phyloP scores from a whole-genome alignment of 2,329 filamentous ascomycete species.

The Calonectria hongkongensis region DNA sequence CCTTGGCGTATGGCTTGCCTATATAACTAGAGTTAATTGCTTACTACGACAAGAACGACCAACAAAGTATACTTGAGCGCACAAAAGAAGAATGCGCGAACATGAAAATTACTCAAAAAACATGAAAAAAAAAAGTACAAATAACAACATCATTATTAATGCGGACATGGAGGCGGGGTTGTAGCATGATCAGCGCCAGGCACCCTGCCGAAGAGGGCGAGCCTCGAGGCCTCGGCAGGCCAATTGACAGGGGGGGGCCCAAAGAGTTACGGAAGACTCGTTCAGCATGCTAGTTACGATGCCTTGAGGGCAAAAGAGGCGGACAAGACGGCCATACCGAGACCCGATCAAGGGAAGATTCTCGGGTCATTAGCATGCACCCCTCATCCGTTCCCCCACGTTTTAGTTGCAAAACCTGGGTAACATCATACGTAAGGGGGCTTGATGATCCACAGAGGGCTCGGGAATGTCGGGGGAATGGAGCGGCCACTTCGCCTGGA shows the following conservation, averaged over 20 bases:
- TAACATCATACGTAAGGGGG: conserved; percentile 31
- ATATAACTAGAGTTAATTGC: neutral
- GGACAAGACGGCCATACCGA: conserved; percentile 1
- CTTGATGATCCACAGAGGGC: conserved; percentile 31
- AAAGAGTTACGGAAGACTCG: neutral
- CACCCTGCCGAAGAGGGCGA: conserved; percentile 3
- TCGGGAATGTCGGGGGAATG: conserved; percentile 37
- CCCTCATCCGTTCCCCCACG: conserved; percentile 41
- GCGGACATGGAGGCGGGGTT: conserved; percentile 15
- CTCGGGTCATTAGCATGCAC: conserved; percentile 38
- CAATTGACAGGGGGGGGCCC: neutral
- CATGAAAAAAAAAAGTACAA: neutral
- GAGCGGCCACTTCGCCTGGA: neutral
- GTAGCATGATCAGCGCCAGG: conserved; percentile 2
- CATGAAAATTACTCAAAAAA: conserved; percentile 6
- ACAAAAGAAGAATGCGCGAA: neutral
- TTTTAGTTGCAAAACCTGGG: conserved; percentile 36
- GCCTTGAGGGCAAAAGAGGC: neutral
- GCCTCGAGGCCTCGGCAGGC: neutral
- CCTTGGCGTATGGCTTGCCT: neutral
- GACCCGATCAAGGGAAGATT: neutral
- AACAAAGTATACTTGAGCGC: neutral
- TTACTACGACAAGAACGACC: too few species aligned
- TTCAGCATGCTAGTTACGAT: neutral
- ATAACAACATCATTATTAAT: neutral